phyloP scores from a whole-genome alignment of 1,139 yeast species.

The Yamadazyma atlantica region DNA sequence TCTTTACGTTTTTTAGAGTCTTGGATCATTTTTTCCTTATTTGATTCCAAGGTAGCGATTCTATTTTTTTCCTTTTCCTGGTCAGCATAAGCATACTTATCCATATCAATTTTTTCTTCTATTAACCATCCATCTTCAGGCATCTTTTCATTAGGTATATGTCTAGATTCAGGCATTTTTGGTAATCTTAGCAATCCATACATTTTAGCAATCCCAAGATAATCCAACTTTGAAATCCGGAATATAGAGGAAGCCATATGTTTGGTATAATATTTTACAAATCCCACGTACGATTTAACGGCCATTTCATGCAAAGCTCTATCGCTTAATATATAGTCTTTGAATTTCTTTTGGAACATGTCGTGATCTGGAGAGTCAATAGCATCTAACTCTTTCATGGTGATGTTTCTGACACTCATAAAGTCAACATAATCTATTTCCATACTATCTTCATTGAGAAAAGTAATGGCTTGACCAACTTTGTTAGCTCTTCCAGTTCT shows the following conservation, averaged over 20 bases:
- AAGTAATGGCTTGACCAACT: conserved; percentile 73
- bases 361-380: conserved; percentile 25
- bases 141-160: conserved; percentile 45
- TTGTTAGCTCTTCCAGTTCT: conserved; percentile 91
- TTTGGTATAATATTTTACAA: conserved; percentile 77
- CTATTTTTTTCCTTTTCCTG: conserved; percentile 63
- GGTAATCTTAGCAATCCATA: conserved; percentile 86
- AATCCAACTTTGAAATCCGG: conserved; percentile 69
- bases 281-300: conserved; percentile 79
- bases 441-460: conserved; percentile 62
- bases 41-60: conserved; percentile 53
- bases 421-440: conserved; percentile 85
- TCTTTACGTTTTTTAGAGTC: conserved; percentile 52
- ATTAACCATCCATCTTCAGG: conserved; percentile 77
- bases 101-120: conserved; percentile 60
- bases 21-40: conserved; percentile 40
- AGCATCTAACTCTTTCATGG: conserved; percentile 40
- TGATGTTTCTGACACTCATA: conserved; percentile 70
- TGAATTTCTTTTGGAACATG: conserved; percentile 31
- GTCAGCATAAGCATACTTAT: conserved; percentile 63
- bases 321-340: conserved; percentile 66
- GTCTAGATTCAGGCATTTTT: conserved; percentile 85
- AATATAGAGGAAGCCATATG: conserved; percentile 93
- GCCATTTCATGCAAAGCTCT: conserved; percentile 81
- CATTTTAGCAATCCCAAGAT: conserved; percentile 67